Percentiles rank a stretch among this genome's conserved stretches.
phyloP scores from a whole-genome alignment of 73 alveolate genomes.

The Paramecium tetraurelia region DNA sequence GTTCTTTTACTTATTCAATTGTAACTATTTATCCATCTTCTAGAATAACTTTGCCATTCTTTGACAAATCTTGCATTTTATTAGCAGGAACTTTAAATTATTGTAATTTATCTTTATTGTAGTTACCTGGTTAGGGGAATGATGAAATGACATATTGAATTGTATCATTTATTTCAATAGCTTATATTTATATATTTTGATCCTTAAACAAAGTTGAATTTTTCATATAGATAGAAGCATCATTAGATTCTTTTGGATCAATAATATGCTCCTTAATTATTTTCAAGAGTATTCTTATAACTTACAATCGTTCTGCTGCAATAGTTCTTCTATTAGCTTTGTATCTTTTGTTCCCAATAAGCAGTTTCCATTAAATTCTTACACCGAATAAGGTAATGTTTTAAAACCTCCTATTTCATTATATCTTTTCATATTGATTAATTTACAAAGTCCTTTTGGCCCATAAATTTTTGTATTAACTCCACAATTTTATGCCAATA shows the following conservation, averaged over 20 bases:
- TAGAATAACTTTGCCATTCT: not conserved
- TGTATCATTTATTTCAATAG: not conserved
- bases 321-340: not conserved
- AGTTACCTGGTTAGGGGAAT: not conserved
- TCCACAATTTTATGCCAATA: not conserved
- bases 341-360: not conserved
- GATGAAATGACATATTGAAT: not conserved
- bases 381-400: constrained; percentile 4
- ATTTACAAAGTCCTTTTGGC: not conserved
- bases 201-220: not conserved
- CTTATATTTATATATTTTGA: not conserved
- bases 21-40: not conserved
- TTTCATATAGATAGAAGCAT: not conserved
- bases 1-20: not conserved
- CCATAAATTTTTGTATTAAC: constrained; percentile 21
- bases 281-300: not conserved
- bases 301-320: not conserved
- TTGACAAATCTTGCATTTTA: not conserved
- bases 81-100: not conserved
- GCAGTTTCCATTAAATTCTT: not conserved
- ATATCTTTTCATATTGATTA: constrained; percentile 16
- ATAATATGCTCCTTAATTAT: constrained; percentile 26
- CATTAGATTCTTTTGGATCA: constrained; percentile 14
- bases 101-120: not conserved
- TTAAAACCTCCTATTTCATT: constrained; percentile 44